These are phyloP conservation scores for Ascocoryne sarcoides DNA, from an alignment of 2,329 filamentous ascomycete genomes.

Conservation along the genomic window DNA sequence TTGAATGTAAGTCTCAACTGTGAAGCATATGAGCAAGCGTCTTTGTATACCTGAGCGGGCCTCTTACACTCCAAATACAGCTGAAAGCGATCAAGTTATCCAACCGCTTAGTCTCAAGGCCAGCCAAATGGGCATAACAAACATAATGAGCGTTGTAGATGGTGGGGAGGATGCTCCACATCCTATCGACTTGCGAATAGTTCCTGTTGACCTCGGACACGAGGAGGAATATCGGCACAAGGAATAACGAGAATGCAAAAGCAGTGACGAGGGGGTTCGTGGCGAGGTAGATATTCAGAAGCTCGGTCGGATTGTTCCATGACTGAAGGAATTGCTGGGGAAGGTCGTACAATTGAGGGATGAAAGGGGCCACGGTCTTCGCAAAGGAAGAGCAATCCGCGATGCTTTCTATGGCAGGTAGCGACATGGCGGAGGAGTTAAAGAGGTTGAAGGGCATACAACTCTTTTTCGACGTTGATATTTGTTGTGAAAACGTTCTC, in stretches of 20 bases:
- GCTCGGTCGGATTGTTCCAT: constrained; percentile 48
- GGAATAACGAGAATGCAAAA: constrained; percentile 59
- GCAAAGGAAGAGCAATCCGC: constrained; percentile 69
- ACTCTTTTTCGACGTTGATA: too few species aligned
- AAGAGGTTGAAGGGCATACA: too few species aligned
- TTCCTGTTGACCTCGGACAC: constrained; percentile 82
- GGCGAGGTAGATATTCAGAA: constrained; percentile 65
- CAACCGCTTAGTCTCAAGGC: constrained; percentile 59
- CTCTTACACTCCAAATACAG: constrained; percentile 68
- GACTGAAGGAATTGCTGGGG: constrained; percentile 55
- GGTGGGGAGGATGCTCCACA: constrained; percentile 84
- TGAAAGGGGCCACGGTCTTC: constrained; percentile 66
- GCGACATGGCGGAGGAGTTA: constrained; percentile 43
- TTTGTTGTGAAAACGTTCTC: too few species aligned
- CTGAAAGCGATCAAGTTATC: constrained; percentile 66
- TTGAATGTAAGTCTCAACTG: constrained; percentile 83
- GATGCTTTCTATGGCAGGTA: constrained; percentile 63
- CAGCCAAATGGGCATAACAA: constrained; percentile 70
- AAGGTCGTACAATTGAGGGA: constrained; percentile 61
- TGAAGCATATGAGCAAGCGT: constrained; percentile 5
- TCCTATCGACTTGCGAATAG: constrained; percentile 91
- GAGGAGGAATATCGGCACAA: constrained; percentile 65
- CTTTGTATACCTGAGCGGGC: background rate
- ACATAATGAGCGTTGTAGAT: constrained; percentile 80
- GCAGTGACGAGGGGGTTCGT: constrained; percentile 82